These are phyloP conservation scores for Paulownia fortunei DNA, from an alignment of 257 asterid genomes.

Conservation along the genomic window DNA sequence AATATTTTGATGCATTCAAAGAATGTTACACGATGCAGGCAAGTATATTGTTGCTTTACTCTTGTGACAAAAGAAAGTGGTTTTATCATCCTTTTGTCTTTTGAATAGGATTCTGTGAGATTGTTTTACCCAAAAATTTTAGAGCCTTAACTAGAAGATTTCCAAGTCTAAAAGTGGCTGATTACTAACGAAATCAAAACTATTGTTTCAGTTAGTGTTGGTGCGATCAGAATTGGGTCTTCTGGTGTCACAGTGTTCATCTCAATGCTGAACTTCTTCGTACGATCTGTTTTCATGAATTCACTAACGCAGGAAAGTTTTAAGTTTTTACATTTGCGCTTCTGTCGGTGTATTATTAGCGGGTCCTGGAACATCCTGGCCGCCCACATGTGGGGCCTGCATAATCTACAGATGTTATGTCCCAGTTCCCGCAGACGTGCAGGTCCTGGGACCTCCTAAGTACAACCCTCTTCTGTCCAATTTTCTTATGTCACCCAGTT, in stretches of 20 bases:
- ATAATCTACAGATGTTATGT: too few species aligned
- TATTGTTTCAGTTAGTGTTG: neutral
- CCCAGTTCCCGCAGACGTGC: too few species aligned
- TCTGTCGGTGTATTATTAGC: too few species aligned
- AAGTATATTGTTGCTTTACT: neutral
- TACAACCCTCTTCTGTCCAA: too few species aligned
- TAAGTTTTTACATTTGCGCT: too few species aligned
- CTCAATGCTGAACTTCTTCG: too few species aligned
- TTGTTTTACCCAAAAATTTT: neutral
- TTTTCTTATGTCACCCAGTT: neutral
- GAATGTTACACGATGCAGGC: constrained; percentile 41
- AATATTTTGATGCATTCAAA: constrained; percentile 60
- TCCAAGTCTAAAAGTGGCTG: neutral
- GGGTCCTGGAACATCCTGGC: too few species aligned
- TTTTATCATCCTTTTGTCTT: neutral
- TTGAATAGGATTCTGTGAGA: neutral
- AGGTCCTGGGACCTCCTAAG: too few species aligned
- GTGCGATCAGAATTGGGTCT: neutral
- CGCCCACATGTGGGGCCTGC: too few species aligned
- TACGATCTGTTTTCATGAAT: too few species aligned
- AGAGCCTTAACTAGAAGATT: neutral
- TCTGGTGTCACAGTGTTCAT: too few species aligned
- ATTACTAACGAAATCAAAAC: neutral
- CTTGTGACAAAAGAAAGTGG: neutral
- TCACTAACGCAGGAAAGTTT: too few species aligned